Percentiles rank a stretch among this genome's conserved stretches.
Evolutionary conservation across 2,329 filamentous ascomycete genomes (phyloP).

Genomic region (Fusarium sp.): DNA sequence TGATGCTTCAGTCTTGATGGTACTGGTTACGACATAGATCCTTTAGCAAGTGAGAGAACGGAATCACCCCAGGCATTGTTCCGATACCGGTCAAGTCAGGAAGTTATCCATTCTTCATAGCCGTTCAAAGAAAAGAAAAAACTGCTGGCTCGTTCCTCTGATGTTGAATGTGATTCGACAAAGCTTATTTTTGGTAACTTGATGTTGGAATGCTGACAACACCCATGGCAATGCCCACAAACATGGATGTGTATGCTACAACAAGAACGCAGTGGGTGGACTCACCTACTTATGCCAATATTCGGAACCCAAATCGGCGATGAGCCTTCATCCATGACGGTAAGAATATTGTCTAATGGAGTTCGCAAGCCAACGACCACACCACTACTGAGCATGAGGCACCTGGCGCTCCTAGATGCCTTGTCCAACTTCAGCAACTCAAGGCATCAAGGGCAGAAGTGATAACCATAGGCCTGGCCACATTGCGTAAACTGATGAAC

Average conservation of each 20-base stretch:
- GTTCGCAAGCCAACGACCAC: no score
- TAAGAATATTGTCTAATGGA: neutral
- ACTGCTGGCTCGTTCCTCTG: no score
- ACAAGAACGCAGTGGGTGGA: neutral
- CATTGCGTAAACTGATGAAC: neutral
- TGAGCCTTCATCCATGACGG: no score
- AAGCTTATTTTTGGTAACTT: neutral
- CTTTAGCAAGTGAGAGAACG: neutral
- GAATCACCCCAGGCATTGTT: neutral
- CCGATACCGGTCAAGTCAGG: neutral
- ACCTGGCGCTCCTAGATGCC: neutral
- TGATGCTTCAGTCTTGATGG: neutral
- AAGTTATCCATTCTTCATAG: neutral
- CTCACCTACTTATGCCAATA: neutral
- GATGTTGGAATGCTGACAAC: neutral
- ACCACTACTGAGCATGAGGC: neutral
- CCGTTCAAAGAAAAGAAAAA: no score
- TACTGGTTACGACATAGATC: rapidly evolving
- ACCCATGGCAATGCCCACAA: neutral
- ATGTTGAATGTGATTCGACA: neutral
- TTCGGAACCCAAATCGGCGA: neutral
- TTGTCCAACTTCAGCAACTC: neutral
- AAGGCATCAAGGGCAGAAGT: neutral
- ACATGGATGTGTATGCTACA: neutral
- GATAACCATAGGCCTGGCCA: neutral